phyloP scores from a whole-genome alignment of 1,284 basidiomycete genomes.

The Leccinum pachyderme region DNA sequence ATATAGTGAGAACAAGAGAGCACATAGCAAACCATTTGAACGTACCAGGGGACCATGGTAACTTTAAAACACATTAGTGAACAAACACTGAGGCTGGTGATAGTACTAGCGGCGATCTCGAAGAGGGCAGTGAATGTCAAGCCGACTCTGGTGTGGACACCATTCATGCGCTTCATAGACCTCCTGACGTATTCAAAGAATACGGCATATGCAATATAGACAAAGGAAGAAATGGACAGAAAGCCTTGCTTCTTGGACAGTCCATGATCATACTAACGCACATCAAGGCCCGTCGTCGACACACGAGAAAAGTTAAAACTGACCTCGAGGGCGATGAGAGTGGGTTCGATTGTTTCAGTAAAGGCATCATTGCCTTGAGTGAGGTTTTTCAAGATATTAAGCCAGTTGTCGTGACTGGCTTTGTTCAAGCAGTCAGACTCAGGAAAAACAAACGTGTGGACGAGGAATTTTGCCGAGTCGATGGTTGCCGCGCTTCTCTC shows the following conservation, averaged over 20 bases:
- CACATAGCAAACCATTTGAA: slow-evolving; percentile 1
- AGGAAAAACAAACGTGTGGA: slow-evolving; percentile 76
- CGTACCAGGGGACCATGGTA: slow-evolving; percentile 83
- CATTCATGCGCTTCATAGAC: slow-evolving; percentile 76
- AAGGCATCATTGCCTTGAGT: slow-evolving; percentile 41
- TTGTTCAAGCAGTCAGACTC: slow-evolving; percentile 66
- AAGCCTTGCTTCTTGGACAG: slow-evolving; percentile 42
- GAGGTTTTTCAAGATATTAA: slow-evolving; percentile 53
- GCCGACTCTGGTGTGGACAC: slow-evolving; percentile 89
- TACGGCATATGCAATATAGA: slow-evolving; percentile 77
- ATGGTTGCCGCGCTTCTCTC: slow-evolving; percentile 50
- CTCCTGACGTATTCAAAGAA: slow-evolving; percentile 79
- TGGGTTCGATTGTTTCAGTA: slow-evolving; percentile 55
- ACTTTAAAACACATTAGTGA: slow-evolving; percentile 82
- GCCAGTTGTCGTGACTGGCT: slow-evolving; percentile 62
- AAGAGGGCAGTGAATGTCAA: slow-evolving; percentile 92
- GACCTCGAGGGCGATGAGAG: slow-evolving; percentile 70
- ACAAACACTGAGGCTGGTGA: slow-evolving; percentile 91
- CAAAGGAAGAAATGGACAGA: slow-evolving; percentile 66
- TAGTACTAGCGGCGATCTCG: slow-evolving; percentile 87
- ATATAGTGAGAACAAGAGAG: slow-evolving; percentile 10
- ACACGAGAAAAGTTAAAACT: slow-evolving; percentile 15
- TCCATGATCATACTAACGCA: slow-evolving; percentile 50
- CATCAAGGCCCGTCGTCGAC: slow-evolving; percentile 8
- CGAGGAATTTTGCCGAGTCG: slow-evolving; percentile 68